These are phyloP conservation scores for Neohortaea acidophila DNA, from an alignment of 495 filamentous ascomycete genomes.

Conservation along the genomic window DNA sequence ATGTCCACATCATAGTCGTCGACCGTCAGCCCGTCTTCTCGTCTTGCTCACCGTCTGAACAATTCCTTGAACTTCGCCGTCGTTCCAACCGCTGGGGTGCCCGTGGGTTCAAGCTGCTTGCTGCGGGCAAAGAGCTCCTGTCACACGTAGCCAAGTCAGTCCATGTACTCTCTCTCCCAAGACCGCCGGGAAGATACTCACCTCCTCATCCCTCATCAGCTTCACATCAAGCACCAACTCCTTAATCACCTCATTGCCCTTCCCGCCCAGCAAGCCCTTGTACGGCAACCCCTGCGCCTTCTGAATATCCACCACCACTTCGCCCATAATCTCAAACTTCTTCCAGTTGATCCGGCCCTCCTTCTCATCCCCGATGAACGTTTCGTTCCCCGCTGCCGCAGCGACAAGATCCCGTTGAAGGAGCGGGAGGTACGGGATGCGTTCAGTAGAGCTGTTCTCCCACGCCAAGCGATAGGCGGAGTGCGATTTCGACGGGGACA, in stretches of 20 bases:
- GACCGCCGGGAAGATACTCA: constrained; percentile 20
- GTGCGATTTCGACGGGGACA: constrained; percentile 80
- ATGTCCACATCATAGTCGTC: too few species aligned
- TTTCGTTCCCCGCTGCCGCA: constrained; percentile 82
- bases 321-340: constrained; percentile 93
- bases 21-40: neutral
- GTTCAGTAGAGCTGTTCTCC: constrained; percentile 79
- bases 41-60: constrained; percentile 17
- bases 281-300: constrained; percentile 79
- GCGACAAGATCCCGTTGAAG: constrained; percentile 77
- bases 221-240: constrained; percentile 56
- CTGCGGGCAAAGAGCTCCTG: constrained; percentile 20
- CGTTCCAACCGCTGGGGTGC: constrained; percentile 3
- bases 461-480: constrained; percentile 90
- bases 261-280: constrained; percentile 39
- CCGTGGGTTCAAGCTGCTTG: constrained; percentile 15
- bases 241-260: constrained; percentile 41
- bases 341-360: constrained; percentile 64
- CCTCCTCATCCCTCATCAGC: constrained; percentile 46
- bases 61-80: constrained; percentile 13
- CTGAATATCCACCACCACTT: constrained; percentile 78
- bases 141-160: constrained; percentile 5
- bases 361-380: constrained; percentile 52
- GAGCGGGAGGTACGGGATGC: constrained; percentile 90
- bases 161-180: neutral